Base-by-base conservation (phyloP, 2,329 filamentous ascomycete species). In the Tothia fuscella region DNA sequence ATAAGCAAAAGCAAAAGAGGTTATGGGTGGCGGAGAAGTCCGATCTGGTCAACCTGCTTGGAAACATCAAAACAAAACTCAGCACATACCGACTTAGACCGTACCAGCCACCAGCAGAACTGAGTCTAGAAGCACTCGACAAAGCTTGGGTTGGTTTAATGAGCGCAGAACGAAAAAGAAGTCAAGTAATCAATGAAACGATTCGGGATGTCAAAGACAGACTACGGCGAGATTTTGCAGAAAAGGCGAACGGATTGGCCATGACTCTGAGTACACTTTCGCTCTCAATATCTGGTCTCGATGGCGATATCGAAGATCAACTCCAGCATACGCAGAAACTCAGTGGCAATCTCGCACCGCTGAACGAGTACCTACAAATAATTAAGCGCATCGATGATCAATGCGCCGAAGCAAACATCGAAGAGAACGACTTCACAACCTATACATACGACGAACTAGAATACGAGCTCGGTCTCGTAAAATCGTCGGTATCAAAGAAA, bases 381-480 rank as follows among this genome's bases (percentile, higher is more conserved):
- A 95, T 98, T 56, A 83, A 78, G 12, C 77, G 76, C 9, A 74
- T 96, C 36, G 88, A 95, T 55, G 76, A 78, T 48, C 86, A 94
- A 63, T 98, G 91, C 58, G 75, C 80, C 46, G 89, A 96, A 66
- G 91, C 91, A 47, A 96, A 98, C 59, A 95, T 98, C 49, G 91
- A 98, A 62, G 91, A 98, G 56, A 98, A 98, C 61, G 91, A 98
- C 66, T 96, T 91, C 61, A 98, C 91, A n/a, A 96, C 89, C 6
- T 96, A 96, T 64, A 94, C 89, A 7, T 91, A 96, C 59, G 91
- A 98, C 57, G 91, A 98, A 63, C 72, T 98, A 31, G 78, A 79
- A 46, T 98, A 98, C 64, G 91, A 98, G 63, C 72, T 96, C 45
- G 80, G 85, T 13, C 72, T 98, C 22, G 91, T 96, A 44, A 88